These are phyloP conservation scores for Aspergillus bertholletiae DNA, from an alignment of 495 filamentous ascomycete species.

Conservation along the genomic window DNA sequence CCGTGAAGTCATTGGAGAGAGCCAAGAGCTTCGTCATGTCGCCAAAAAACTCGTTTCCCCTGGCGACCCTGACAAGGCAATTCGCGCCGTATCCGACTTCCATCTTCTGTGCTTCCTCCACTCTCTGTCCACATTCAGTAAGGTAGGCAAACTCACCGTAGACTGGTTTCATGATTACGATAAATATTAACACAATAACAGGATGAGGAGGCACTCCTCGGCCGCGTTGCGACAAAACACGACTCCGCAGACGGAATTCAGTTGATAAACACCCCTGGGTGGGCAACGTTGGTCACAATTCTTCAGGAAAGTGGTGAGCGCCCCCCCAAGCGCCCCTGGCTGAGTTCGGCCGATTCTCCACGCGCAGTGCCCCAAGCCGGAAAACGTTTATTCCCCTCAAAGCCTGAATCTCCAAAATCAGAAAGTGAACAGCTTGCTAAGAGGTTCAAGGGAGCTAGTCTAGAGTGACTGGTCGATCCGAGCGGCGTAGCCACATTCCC, in stretches of 20 bases:
- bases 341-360: constrained; percentile 37
- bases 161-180: neutral
- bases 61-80: constrained; percentile 57
- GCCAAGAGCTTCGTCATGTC: constrained; percentile 67
- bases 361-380: constrained; percentile 28
- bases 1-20: constrained; percentile 76
- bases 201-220: constrained; percentile 88
- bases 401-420: constrained; percentile 41
- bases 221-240: constrained; percentile 73
- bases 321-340: constrained; percentile 75
- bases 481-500: constrained; percentile 1
- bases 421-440: constrained; percentile 87
- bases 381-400: constrained; percentile 31
- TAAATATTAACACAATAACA: constrained; percentile 34
- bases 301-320: constrained; percentile 96
- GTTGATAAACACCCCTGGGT: constrained; percentile 78
- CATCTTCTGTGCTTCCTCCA: constrained; percentile 88
- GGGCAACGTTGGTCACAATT: constrained; percentile 90
- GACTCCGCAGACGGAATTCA: constrained; percentile 75
- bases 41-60: constrained; percentile 58
- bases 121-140: constrained; percentile 71
- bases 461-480: constrained; percentile 52
- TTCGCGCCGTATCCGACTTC: constrained; percentile 79
- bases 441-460: constrained; percentile 96
- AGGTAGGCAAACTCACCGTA: constrained; percentile 51